phyloP scores from a whole-genome alignment of 1,139 yeast species.

The Candida sanyaensis region DNA sequence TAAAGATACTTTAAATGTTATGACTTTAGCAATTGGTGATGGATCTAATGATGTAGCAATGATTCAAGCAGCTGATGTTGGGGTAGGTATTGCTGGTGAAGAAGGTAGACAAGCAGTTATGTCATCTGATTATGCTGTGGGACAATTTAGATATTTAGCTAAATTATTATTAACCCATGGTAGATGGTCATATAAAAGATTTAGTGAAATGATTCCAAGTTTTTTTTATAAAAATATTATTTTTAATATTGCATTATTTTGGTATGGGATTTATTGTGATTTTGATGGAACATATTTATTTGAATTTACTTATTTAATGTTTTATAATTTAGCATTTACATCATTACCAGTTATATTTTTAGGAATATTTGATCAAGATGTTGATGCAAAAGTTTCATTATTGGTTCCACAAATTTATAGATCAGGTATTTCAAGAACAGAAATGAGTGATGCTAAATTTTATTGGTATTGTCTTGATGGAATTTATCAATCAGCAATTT shows the following conservation, averaged over 20 bases:
- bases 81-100: conserved; percentile 98
- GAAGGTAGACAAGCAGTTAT: conserved; percentile 98
- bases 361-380: conserved; percentile 94
- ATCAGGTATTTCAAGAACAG: conserved; percentile 78
- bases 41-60: conserved; percentile 98
- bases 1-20: conserved; percentile 72
- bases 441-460: conserved; percentile 80
- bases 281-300: conserved; percentile 92
- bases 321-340: conserved; percentile 92
- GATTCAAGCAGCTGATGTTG: conserved; percentile 99
- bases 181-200: conserved; percentile 90
- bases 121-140: conserved; percentile 97
- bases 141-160: conserved; percentile 85
- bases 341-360: conserved; percentile 89
- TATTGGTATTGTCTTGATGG: conserved; percentile 89
- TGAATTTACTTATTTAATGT: conserved; percentile 90
- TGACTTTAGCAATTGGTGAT: conserved; percentile 93
- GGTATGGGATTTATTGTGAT: conserved; percentile 86
- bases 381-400: conserved; percentile 74
- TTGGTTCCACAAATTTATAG: conserved; percentile 90
- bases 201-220: conserved; percentile 92
- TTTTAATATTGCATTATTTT: conserved; percentile 83
- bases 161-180: conserved; percentile 88
- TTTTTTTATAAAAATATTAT: conserved; percentile 92
- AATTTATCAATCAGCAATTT: conserved; percentile 78